Conservation (phyloP, 495 filamentous ascomycete species). For the Hamigera avellanea region DNA sequence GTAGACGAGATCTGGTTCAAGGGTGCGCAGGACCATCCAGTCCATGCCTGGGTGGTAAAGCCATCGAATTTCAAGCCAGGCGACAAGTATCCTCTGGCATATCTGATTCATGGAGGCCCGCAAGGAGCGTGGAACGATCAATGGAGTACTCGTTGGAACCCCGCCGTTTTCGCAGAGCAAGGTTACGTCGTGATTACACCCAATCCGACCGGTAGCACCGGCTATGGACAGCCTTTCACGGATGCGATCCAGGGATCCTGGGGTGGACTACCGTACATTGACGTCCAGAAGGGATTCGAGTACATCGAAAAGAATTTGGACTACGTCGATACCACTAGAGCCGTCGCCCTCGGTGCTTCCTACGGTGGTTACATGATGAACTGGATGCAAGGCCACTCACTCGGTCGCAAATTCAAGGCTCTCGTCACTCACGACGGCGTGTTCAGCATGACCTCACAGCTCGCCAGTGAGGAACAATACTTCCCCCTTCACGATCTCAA, state of each 20-base stretch:
- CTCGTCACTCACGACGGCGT: slow-evolving; percentile 87
- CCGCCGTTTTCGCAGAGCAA: slow-evolving; percentile 81
- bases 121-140: slow-evolving; percentile 75
- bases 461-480: slow-evolving; percentile 77
- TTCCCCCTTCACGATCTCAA: slow-evolving; percentile 78
- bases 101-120: slow-evolving; percentile 81
- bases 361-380: slow-evolving; percentile 87
- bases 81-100: slow-evolving; percentile 71
- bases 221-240: slow-evolving; percentile 70
- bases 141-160: slow-evolving; percentile 89
- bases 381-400: slow-evolving; percentile 42
- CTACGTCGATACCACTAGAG: slow-evolving; percentile 66
- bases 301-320: slow-evolving; percentile 58
- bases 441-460: slow-evolving; percentile 65
- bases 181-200: slow-evolving; percentile 82
- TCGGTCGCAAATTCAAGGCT: slow-evolving; percentile 70
- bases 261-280: slow-evolving; percentile 71
- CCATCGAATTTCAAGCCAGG: slow-evolving; percentile 63
- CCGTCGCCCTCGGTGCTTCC: slow-evolving; percentile 72
- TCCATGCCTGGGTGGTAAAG: slow-evolving; percentile 74
- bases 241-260: slow-evolving; percentile 67
- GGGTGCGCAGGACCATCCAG: slow-evolving; percentile 46
- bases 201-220: slow-evolving; percentile 79
- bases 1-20: slow-evolving; percentile 63
- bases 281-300: slow-evolving; percentile 70